Conservation (phyloP, 306 rosid species). For the Bauhinia variegata region DNA sequence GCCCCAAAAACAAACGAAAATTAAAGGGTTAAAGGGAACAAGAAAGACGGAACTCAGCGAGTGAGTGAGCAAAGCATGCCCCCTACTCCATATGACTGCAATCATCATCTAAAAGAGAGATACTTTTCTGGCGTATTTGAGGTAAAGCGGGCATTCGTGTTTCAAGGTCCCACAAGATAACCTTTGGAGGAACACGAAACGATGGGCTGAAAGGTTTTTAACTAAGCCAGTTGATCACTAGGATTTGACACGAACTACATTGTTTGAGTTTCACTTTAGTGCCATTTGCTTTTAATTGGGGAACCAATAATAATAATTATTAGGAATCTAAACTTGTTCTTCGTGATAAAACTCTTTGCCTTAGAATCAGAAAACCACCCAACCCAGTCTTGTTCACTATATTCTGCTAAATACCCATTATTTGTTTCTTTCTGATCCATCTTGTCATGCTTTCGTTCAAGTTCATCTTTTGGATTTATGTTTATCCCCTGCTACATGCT, state of each 20-base stretch:
- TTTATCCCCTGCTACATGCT: slow-evolving; percentile 77
- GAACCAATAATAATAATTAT: slow-evolving; percentile 43
- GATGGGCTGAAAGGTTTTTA: slow-evolving; percentile 81
- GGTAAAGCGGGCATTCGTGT: slow-evolving; percentile 72
- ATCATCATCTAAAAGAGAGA: slow-evolving; percentile 80
- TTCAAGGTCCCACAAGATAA: slow-evolving; percentile 56
- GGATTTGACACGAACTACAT: slow-evolving; percentile 72
- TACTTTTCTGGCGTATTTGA: slow-evolving; percentile 60
- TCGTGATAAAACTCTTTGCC: slow-evolving; percentile 54
- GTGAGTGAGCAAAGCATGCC: slow-evolving; percentile 59
- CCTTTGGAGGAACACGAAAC: slow-evolving; percentile 64
- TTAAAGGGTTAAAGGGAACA: slow-evolving; percentile 47
- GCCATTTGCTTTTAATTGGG: slow-evolving; percentile 43
- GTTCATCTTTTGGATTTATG: slow-evolving; percentile 59
- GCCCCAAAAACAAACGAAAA: slow-evolving; percentile 29
- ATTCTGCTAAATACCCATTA: slow-evolving; percentile 36
- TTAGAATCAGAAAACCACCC: slow-evolving; percentile 54
- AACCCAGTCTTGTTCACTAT: slow-evolving; percentile 31
- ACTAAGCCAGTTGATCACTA: slow-evolving; percentile 54
- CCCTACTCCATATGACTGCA: slow-evolving; percentile 65
- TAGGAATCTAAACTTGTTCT: slow-evolving; percentile 50
- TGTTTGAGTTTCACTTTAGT: slow-evolving; percentile 42
- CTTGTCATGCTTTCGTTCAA: slow-evolving; percentile 52
- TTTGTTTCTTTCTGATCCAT: slow-evolving; percentile 45
- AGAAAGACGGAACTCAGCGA: slow-evolving; percentile 31